Conservation (phyloP, 2,329 filamentous ascomycete genomes). For the Ceratocystis albifundus region DNA sequence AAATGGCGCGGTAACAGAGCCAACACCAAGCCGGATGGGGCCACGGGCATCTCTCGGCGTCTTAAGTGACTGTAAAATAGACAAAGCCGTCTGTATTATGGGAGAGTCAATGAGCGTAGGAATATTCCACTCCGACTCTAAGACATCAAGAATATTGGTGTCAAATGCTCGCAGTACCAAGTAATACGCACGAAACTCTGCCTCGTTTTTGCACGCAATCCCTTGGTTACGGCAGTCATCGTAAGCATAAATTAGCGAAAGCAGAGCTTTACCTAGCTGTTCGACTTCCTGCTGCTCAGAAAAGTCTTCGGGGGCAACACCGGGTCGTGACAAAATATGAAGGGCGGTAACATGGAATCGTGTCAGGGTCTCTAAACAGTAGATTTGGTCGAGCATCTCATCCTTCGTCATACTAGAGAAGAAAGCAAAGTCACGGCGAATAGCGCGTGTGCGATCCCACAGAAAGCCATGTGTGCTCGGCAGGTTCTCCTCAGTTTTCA, state of each 20-base stretch:
- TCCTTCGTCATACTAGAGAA: slow-evolving; percentile 48
- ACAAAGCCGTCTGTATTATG: slow-evolving; percentile 50
- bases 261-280: slow-evolving; percentile 52
- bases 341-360: slow-evolving; percentile 55
- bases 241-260: slow-evolving; percentile 55
- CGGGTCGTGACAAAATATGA: slow-evolving; percentile 49
- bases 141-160: slow-evolving; percentile 42
- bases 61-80: slow-evolving; percentile 49
- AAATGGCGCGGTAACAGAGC: slow-evolving; percentile 30
- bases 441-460: slow-evolving; percentile 56
- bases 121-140: slow-evolving; percentile 47
- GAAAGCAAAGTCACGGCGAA: slow-evolving; percentile 57
- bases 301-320: slow-evolving; percentile 47
- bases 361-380: slow-evolving; percentile 54
- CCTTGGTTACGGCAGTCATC: slow-evolving; percentile 51
- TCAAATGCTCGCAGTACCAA: slow-evolving; percentile 51
- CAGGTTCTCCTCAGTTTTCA: slow-evolving; percentile 45
- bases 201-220: slow-evolving; percentile 49
- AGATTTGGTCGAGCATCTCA: slow-evolving; percentile 48
- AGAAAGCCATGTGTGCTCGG: slow-evolving; percentile 49
- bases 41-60: slow-evolving; percentile 47
- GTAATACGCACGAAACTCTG: slow-evolving; percentile 56
- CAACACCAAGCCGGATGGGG: slow-evolving; percentile 38
- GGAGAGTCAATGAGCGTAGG: slow-evolving; percentile 44
- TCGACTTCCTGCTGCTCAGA: slow-evolving; percentile 57